Conservation (phyloP, 331 rosid species). For the Arachis monticola region DNA sequence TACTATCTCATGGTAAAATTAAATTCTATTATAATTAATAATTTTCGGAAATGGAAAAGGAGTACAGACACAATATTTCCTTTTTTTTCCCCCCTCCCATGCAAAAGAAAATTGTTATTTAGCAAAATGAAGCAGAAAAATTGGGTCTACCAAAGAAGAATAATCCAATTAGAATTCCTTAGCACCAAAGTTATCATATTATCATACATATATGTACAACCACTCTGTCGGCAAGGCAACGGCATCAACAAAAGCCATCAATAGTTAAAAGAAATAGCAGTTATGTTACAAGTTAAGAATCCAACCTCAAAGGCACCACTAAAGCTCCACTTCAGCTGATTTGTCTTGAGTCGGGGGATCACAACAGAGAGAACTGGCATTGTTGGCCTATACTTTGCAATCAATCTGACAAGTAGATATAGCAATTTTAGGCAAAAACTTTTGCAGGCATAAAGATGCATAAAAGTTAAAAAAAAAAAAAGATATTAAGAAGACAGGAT, state of each 20-base stretch:
- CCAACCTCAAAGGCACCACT: slow-evolving; percentile 94
- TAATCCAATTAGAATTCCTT: slow-evolving; percentile 8
- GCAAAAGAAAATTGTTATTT: slow-evolving; percentile 24
- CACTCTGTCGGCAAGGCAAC: background rate
- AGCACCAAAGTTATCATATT: background rate
- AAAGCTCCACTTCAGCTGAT: slow-evolving; percentile 97
- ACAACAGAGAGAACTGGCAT: slow-evolving; percentile 99
- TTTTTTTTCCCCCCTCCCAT: too few relatives aligned
- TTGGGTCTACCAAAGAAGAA: background rate
- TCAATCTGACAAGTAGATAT: slow-evolving; percentile 68
- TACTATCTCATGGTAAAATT: background rate
- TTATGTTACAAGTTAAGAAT: slow-evolving; percentile 25
- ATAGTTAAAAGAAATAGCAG: slow-evolving; percentile 22
- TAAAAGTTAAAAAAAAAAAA: background rate
- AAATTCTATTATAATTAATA: slow-evolving; percentile 13
- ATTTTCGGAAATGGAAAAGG: slow-evolving; percentile 25
- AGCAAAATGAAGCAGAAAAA: slow-evolving; percentile 7
- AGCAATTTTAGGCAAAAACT: slow-evolving; percentile 33
- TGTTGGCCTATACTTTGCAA: slow-evolving; percentile 96
- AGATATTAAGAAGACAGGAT: slow-evolving; percentile 2
- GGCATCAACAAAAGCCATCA: background rate
- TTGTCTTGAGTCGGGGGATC: slow-evolving; percentile 88
- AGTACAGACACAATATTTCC: background rate
- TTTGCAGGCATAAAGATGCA: slow-evolving; percentile 16
- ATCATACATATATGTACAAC: background rate